phyloP scores from a whole-genome alignment of 2,329 filamentous ascomycete genomes.

The Basipetospora chlamydospora region DNA sequence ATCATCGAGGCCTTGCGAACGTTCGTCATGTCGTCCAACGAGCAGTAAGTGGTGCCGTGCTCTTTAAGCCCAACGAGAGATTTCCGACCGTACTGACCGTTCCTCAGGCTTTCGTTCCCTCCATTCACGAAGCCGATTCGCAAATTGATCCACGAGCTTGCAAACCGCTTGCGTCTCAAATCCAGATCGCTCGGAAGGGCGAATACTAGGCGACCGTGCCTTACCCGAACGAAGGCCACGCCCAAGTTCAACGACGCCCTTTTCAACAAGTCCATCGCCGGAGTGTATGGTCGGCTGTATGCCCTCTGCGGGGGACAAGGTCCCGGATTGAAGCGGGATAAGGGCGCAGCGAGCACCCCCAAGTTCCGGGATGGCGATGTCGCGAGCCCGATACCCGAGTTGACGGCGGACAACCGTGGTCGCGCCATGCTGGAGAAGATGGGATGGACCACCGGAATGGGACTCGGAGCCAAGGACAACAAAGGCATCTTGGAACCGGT shows the following conservation, averaged over 20 bases:
- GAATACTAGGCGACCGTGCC: constrained; percentile 56
- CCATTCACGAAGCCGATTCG: constrained; percentile 71
- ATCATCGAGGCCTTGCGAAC: constrained; percentile 56
- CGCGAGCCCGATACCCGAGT: constrained; percentile 72
- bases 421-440: constrained; percentile 87
- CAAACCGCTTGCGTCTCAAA: constrained; percentile 59
- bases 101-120: constrained; percentile 52
- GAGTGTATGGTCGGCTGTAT: neutral
- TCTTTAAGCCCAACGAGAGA: neutral
- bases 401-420: constrained; percentile 71
- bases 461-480: constrained; percentile 67
- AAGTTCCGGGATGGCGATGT: constrained; percentile 58
- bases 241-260: constrained; percentile 30
- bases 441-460: constrained; percentile 85
- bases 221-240: constrained; percentile 62
- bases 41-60: constrained; percentile 37
- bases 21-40: constrained; percentile 51
- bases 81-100: neutral
- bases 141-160: constrained; percentile 67
- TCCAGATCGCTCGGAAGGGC: constrained; percentile 73
- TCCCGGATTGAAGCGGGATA: neutral
- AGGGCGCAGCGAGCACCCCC: neutral
- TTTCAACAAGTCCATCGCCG: neutral
- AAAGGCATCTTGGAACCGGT: constrained; percentile 82
- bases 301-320: neutral